phyloP scores from a whole-genome alignment of 768 basidiomycete genomes.

The Boletus tomentosulus region DNA sequence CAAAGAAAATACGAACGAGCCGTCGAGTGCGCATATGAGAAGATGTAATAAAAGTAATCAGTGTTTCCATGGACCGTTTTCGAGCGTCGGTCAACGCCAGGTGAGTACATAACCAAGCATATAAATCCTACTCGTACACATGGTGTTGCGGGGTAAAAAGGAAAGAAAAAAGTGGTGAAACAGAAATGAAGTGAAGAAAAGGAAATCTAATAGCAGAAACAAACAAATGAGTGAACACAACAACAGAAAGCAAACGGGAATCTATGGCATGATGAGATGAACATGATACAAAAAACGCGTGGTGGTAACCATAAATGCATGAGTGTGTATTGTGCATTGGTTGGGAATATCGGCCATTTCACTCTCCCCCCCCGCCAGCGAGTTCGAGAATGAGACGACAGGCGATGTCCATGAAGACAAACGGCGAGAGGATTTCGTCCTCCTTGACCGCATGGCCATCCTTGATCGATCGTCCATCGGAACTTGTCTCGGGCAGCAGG shows the following conservation, averaged over 20 bases:
- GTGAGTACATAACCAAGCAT: constrained; percentile 1
- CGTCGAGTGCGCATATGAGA: background rate
- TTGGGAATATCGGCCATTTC: background rate
- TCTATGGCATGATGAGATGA: background rate
- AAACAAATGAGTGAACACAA: background rate
- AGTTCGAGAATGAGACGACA: constrained; percentile 91
- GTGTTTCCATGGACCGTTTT: background rate
- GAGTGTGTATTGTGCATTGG: background rate
- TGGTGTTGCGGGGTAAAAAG: background rate
- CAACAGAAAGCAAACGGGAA: background rate
- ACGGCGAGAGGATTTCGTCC: constrained; percentile 78
- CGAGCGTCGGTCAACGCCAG: background rate
- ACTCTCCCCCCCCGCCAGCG: constrained; percentile 64
- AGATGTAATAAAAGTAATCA: background rate
- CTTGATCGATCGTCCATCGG: constrained; percentile 56
- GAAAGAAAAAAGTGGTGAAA: background rate
- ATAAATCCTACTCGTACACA: background rate
- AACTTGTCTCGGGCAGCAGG: constrained; percentile 43
- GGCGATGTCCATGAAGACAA: constrained; percentile 95
- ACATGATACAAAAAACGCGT: background rate
- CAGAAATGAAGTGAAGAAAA: background rate
- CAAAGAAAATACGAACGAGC: background rate
- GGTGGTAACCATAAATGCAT: background rate
- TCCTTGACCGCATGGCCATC: constrained; percentile 39
- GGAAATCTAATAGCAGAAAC: background rate